Base-by-base conservation (phyloP, 495 filamentous ascomycete genomes). In the Penicillium arizonense region DNA sequence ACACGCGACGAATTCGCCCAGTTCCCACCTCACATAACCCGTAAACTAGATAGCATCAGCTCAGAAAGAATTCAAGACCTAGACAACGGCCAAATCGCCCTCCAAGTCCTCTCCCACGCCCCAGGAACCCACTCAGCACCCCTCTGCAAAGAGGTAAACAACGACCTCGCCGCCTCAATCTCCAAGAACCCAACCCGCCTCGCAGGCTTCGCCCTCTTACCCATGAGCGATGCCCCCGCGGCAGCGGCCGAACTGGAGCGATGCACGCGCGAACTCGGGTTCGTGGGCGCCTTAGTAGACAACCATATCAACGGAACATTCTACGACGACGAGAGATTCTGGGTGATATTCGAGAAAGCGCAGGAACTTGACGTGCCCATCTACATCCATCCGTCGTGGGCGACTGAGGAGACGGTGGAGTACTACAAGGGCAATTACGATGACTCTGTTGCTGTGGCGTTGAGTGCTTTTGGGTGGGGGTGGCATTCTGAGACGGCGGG, bases 281-380 rank as follows among this genome's bases (percentile, higher is more conserved):
- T 85, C 50, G 70, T 84, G 0, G 84, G 83, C 5, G 82, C 82
- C 1, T 52, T 87, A 44, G 69, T 87, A 1, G 79, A 83, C 46
- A 78, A 77, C 50, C 77, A 83, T 56, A 61, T 62, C 8, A 65
- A 77, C 26, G 77, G 77, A 28, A 55, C 54, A n/a, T 76, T 72
- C 65, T 80, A 77, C 53, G 78, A 82, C 20, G 71, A 61, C 10
- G 50, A 52, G 5, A 67, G 65, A 20, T 83, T 75, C 59, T 66
- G 70, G 28, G 55, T 16, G 68, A 7, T 83, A 7, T 87, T 77
- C 57, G 62, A 62, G 16, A 67, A 57, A 7, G 81, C 78, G 5
- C 68, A 80, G 44, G 63, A 71, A 12, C 73, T 85, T 0, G 74
- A 81, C 44, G 78, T 83, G 0, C 81, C 83, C 4, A 68, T 84